Conservation (phyloP, 2,329 filamentous ascomycete genomes). For the Pseudonectria foliicola region DNA sequence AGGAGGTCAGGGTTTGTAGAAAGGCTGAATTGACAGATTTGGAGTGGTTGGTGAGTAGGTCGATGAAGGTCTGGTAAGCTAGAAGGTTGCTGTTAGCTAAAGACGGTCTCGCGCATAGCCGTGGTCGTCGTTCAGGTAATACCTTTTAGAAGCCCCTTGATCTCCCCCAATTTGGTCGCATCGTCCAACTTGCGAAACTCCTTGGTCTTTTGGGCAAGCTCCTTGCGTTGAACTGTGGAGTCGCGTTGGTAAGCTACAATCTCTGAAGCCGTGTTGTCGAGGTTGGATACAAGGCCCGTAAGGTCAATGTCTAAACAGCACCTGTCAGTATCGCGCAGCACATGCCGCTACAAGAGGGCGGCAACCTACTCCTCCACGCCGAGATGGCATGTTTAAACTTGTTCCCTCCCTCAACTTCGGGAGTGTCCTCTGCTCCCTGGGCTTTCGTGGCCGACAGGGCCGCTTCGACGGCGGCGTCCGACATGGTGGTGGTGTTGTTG, state of each 20-base stretch:
- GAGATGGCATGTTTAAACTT: slow-evolving; percentile 96
- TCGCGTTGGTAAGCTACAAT: slow-evolving; percentile 90
- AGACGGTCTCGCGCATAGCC: too few species aligned
- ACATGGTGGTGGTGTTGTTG: slow-evolving; percentile 20
- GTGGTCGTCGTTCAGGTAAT: neutral
- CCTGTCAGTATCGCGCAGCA: slow-evolving; percentile 11
- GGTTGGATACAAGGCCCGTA: slow-evolving; percentile 70
- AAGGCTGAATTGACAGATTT: slow-evolving; percentile 93
- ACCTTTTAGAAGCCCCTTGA: slow-evolving; percentile 88
- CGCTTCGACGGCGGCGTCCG: slow-evolving; percentile 25
- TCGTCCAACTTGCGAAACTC: slow-evolving; percentile 95
- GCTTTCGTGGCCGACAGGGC: slow-evolving; percentile 17
- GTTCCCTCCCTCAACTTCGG: slow-evolving; percentile 57
- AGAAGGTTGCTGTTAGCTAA: slow-evolving; percentile 16
- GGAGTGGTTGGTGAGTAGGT: slow-evolving; percentile 90
- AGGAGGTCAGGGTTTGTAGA: slow-evolving; percentile 81
- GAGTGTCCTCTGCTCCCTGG: slow-evolving; percentile 19
- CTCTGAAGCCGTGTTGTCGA: slow-evolving; percentile 92
- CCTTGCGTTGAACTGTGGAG: slow-evolving; percentile 92
- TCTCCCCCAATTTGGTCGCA: slow-evolving; percentile 73
- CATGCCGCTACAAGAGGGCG: neutral
- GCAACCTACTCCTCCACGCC: slow-evolving; percentile 76
- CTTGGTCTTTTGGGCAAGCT: slow-evolving; percentile 97
- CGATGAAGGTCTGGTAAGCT: slow-evolving; percentile 97
- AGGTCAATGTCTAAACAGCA: slow-evolving; percentile 78